phyloP scores from a whole-genome alignment of 1,284 basidiomycete species.

The Vanrija humicola region DNA sequence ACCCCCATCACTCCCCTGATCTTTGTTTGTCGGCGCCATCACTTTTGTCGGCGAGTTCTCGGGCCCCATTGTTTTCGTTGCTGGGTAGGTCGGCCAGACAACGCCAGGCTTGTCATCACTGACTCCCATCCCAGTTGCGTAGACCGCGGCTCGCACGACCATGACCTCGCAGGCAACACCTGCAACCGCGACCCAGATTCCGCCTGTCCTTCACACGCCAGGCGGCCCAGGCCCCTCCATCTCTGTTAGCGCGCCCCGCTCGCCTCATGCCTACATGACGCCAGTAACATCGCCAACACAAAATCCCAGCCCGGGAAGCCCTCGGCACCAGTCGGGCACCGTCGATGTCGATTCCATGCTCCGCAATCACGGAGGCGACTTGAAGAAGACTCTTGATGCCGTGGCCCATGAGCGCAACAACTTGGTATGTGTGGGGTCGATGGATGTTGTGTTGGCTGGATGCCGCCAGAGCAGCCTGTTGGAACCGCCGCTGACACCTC shows the following conservation, averaged over 20 bases:
- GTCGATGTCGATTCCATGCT: constrained; percentile 34
- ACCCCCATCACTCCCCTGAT: no score
- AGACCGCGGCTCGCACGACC: not conserved
- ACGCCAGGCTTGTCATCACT: no score
- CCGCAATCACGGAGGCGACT: constrained; percentile 36
- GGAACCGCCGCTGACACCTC: not conserved
- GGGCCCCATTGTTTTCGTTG: no score
- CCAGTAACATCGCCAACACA: constrained; percentile 10
- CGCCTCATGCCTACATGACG: constrained; percentile 1
- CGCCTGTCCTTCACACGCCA: constrained; percentile 9
- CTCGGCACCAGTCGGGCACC: constrained; percentile 21
- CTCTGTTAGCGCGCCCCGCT: not conserved
- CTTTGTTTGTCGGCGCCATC: no score
- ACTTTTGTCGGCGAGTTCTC: no score
- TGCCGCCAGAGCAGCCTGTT: no score
- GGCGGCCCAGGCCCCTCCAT: constrained; percentile 3
- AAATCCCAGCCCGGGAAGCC: constrained; percentile 18
- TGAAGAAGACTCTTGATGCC: constrained; percentile 65
- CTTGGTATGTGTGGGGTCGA: constrained; percentile 46
- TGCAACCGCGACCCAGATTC: not conserved
- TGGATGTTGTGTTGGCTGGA: no score
- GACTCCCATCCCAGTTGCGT: no score
- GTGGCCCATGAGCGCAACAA: constrained; percentile 70
- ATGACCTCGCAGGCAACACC: not conserved
- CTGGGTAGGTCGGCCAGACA: no score